Conservation (phyloP, 2,329 filamentous ascomycete genomes). For the Raffaelea arxii region DNA sequence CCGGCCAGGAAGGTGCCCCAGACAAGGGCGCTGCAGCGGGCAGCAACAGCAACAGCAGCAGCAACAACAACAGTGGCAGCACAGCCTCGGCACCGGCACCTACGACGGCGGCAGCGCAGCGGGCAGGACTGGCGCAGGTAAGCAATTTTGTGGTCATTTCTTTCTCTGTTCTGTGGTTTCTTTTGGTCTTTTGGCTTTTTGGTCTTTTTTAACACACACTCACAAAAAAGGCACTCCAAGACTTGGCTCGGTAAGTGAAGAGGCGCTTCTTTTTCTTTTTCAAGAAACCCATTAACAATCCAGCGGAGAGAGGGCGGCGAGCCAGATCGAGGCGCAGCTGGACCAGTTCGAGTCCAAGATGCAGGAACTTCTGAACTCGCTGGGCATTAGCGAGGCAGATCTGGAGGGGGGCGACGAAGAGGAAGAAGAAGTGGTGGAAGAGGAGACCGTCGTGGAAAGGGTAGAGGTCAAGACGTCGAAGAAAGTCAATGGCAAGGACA, state of each 20-base stretch:
- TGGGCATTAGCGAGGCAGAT: slow-evolving; percentile 22
- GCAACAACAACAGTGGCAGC: too few relatives aligned
- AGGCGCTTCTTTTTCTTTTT: too few relatives aligned
- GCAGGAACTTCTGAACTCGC: slow-evolving; percentile 41
- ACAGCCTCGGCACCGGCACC: not conserved
- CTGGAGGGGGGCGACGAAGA: not conserved
- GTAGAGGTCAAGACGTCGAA: not conserved
- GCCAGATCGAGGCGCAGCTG: slow-evolving; percentile 42
- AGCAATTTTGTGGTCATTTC: too few relatives aligned
- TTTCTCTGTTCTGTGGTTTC: too few relatives aligned
- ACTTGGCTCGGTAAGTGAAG: not conserved
- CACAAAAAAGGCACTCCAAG: not conserved
- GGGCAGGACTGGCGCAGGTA: not conserved
- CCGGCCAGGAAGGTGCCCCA: too few relatives aligned
- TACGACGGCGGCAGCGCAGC: not conserved
- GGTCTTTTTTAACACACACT: too few relatives aligned
- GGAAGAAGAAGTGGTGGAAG: not conserved
- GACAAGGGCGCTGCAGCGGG: too few relatives aligned
- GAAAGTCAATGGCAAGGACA: not conserved
- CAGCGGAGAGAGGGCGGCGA: slow-evolving; percentile 46
- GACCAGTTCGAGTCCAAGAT: slow-evolving; percentile 42
- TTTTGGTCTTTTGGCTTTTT: too few relatives aligned
- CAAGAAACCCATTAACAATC: not conserved
- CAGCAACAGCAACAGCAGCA: too few relatives aligned
- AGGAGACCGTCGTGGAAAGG: not conserved